Conservation (phyloP, 176 grass and related monocot species). For the Themeda triandra region DNA sequence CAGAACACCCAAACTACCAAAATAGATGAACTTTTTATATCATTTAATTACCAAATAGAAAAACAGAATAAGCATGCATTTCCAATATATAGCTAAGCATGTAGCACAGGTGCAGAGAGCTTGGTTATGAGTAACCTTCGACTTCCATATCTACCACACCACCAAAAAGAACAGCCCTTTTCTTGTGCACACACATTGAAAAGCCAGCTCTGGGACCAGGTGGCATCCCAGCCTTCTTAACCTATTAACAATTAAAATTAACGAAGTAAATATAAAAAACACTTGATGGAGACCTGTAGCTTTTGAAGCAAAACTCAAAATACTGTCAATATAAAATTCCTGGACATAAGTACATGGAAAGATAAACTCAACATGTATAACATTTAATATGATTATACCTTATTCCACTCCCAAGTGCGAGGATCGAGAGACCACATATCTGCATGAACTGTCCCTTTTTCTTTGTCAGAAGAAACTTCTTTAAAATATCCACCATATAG, state of each 20-base stretch:
- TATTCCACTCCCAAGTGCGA: conserved; percentile 97
- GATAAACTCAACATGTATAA: conserved; percentile 14
- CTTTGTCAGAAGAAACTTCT: conserved; percentile 90
- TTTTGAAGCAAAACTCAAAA: conserved; percentile 18
- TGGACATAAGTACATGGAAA: background rate
- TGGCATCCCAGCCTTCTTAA: conserved; percentile 95
- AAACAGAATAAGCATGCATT: background rate
- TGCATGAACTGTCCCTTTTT: conserved; percentile 98
- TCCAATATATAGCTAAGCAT: conserved; percentile 16
- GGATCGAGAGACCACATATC: conserved; percentile 97
- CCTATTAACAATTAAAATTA: conserved; percentile 44
- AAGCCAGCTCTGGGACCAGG: conserved; percentile 94
- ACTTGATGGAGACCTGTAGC: background rate
- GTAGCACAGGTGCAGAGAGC: conserved; percentile 20
- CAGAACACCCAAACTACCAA: background rate
- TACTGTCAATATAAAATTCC: background rate
- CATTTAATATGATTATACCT: conserved; percentile 37
- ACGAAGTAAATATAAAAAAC: conserved; percentile 17
- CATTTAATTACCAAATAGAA: conserved; percentile 23
- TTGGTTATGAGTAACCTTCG: conserved; percentile 62
- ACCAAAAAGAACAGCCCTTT: conserved; percentile 88
- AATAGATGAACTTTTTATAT: background rate
- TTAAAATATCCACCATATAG: conserved; percentile 97
- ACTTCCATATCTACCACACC: conserved; percentile 97
- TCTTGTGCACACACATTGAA: conserved; percentile 96